phyloP scores from a whole-genome alignment of 805 yeast species.

The Candida bentonensis region DNA sequence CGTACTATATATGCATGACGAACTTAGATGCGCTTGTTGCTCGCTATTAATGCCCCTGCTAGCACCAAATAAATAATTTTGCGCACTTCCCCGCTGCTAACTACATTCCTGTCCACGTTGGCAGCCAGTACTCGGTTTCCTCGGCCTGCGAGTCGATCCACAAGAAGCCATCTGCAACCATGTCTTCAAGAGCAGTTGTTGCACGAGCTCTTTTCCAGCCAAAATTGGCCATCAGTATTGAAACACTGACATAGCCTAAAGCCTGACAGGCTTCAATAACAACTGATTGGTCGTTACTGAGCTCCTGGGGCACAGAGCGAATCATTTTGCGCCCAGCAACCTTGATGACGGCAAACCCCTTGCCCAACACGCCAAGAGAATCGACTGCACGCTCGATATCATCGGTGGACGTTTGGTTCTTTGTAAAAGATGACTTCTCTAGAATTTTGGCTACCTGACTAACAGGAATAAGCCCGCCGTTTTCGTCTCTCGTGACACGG shows the following conservation, averaged over 20 bases:
- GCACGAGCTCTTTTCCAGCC: constrained; percentile 59
- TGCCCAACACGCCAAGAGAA: constrained; percentile 44
- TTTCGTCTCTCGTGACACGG: constrained; percentile 49
- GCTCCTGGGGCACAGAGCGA: constrained; percentile 47
- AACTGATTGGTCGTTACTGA: constrained; percentile 52
- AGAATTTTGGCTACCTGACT: constrained; percentile 32
- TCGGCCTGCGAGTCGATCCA: constrained; percentile 55
- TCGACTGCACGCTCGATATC: constrained; percentile 48
- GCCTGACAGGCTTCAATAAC: constrained; percentile 66
- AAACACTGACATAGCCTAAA: constrained; percentile 57
- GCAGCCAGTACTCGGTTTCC: constrained; percentile 25
- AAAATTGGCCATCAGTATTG: constrained; percentile 57
- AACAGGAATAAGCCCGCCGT: constrained; percentile 70
- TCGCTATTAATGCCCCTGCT: too few relatives aligned
- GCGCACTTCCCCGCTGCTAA: neutral
- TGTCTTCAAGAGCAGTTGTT: constrained; percentile 51
- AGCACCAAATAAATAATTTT: neutral
- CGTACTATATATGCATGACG: too few relatives aligned
- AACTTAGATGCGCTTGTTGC: too few relatives aligned
- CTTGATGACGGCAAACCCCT: constrained; percentile 50
- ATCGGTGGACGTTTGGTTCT: constrained; percentile 17
- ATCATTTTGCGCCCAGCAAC: constrained; percentile 42
- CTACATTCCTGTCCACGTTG: constrained; percentile 14
- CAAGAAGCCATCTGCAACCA: constrained; percentile 68
- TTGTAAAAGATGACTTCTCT: constrained; percentile 8